Percentiles rank a stretch among this genome's conserved stretches.
Conservation (phyloP, 768 basidiomycete species). For the Sarcomyxa edulis region DNA sequence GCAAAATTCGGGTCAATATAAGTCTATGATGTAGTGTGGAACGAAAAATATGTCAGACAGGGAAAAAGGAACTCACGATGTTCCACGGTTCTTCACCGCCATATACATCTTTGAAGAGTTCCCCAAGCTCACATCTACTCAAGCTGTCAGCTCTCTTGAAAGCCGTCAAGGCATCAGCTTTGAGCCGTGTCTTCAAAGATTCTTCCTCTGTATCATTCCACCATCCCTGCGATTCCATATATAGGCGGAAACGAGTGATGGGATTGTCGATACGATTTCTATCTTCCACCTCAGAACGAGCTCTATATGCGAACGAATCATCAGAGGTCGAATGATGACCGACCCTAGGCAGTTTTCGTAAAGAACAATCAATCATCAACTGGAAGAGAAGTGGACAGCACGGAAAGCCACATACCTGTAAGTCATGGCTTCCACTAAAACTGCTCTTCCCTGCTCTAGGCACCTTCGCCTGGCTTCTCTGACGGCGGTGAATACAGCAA, state of each 20-base stretch:
- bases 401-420: conserved; percentile 53
- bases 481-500: conserved; percentile 76
- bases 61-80: conserved; percentile 47
- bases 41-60: no score
- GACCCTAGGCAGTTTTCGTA: conserved; percentile 40
- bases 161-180: conserved; percentile 68
- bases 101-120: conserved; percentile 86
- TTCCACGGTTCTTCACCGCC: conserved; percentile 83
- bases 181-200: conserved; percentile 60
- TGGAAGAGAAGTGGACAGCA: not conserved
- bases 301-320: conserved; percentile 91
- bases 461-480: conserved; percentile 68
- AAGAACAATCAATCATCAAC: no score
- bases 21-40: not conserved
- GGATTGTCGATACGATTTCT: conserved; percentile 90
- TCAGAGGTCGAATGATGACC: conserved; percentile 97
- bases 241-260: conserved; percentile 77
- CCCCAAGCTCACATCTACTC: conserved; percentile 63
- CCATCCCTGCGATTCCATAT: conserved; percentile 80
- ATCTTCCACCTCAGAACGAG: conserved; percentile 87
- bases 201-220: conserved; percentile 78
- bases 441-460: conserved; percentile 74
- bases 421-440: conserved; percentile 86
- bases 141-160: conserved; percentile 75
- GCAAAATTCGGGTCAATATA: conserved; percentile 1